phyloP scores from a whole-genome alignment of 2,329 filamentous ascomycete genomes.

The Plenodomus biglobosus region DNA sequence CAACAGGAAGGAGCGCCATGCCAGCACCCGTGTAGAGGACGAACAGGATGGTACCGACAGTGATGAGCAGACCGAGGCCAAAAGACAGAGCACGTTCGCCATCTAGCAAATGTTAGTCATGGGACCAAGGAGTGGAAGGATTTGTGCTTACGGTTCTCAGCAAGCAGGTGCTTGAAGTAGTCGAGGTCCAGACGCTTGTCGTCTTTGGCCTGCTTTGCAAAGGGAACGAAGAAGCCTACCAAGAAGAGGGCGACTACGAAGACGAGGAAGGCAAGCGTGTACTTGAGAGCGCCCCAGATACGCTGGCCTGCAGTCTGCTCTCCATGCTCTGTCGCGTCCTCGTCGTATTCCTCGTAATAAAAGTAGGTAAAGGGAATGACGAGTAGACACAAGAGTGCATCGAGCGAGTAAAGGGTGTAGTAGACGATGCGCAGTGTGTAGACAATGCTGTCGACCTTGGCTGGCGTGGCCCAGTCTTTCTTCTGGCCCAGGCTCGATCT shows the following conservation, averaged over 20 bases:
- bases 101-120: conserved; percentile 51
- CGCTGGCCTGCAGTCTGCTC: conserved; percentile 70
- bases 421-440: conserved; percentile 84
- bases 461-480: conserved; percentile 92
- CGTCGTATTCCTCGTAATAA: conserved; percentile 96
- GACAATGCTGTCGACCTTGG: conserved; percentile 75
- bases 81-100: conserved; percentile 93
- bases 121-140: conserved; percentile 1
- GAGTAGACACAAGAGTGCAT: conserved; percentile 84
- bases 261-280: conserved; percentile 80
- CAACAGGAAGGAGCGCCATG: conserved; percentile 83
- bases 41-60: conserved; percentile 82
- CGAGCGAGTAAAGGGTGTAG: conserved; percentile 88
- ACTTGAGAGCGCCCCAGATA: conserved; percentile 84
- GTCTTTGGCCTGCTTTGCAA: conserved; percentile 64
- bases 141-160: conserved; percentile 68
- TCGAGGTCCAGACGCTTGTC: conserved; percentile 77
- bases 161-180: conserved; percentile 83
- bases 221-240: conserved; percentile 90
- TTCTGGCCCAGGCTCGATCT: conserved; percentile 74
- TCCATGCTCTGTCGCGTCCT: conserved; percentile 80
- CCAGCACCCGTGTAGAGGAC: conserved; percentile 86
- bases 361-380: conserved; percentile 97
- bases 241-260: conserved; percentile 83
- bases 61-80: conserved; percentile 82